Evolutionary conservation across 139 green algal genomes (phyloP).

Genomic region (Chlamydomonas eustigma): DNA sequence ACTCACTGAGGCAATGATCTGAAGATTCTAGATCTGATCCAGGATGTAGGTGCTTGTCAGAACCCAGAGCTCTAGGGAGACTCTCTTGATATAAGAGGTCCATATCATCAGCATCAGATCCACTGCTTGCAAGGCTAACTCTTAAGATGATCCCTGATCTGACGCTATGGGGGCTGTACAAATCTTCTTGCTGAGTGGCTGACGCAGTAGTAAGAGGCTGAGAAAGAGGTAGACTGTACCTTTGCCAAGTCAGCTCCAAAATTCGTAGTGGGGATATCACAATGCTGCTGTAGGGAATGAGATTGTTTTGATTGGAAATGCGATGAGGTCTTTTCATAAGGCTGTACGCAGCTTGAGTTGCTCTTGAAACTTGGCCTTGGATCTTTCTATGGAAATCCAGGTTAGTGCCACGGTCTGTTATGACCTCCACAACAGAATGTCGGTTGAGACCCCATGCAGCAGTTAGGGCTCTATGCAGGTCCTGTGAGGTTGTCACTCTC

Average conservation of each 20-base stretch:
- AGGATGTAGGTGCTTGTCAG: no score
- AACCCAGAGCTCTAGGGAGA: no score
- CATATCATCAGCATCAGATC: no score
- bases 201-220: slow-evolving; percentile 53
- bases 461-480: slow-evolving; percentile 63
- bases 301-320: no score
- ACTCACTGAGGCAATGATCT: no score
- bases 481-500: slow-evolving; percentile 40
- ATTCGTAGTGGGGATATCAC: not conserved
- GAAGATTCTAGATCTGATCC: not conserved
- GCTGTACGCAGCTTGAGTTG: slow-evolving; percentile 25
- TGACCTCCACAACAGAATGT: slow-evolving; percentile 87
- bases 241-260: slow-evolving; percentile 2
- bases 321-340: no score
- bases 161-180: no score
- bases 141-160: no score
- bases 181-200: no score
- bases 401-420: slow-evolving; percentile 64
- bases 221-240: slow-evolving; percentile 58
- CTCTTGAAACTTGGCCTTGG: slow-evolving; percentile 38
- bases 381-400: slow-evolving; percentile 66
- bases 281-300: no score
- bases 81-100: no score
- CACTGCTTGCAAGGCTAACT: no score
- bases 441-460: slow-evolving; percentile 70